A percentile compares a stretch with the other conserved stretches of the same genome.
These are phyloP conservation scores for Curvularia sp. DNA, from an alignment of 2,329 filamentous ascomycete genomes.

Conservation along the genomic window DNA sequence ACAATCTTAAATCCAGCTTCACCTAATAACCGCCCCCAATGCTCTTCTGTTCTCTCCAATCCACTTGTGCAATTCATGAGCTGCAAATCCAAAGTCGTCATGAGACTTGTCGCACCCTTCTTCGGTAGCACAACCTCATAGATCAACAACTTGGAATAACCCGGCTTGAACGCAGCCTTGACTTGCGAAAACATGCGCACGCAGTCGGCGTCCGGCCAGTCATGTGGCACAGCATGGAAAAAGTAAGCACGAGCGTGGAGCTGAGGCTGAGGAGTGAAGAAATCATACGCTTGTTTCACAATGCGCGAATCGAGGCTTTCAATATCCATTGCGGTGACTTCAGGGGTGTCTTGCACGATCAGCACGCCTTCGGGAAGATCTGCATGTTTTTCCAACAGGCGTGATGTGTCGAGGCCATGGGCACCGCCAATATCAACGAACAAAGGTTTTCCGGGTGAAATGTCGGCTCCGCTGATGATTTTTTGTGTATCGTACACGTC, in stretches of 20 bases:
- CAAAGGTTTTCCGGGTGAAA: neutral
- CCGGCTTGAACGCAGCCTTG: conserved; percentile 3
- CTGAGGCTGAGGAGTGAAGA: conserved; percentile 12
- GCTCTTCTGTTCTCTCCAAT: conserved; percentile 11
- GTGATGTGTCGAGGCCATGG: conserved; percentile 9
- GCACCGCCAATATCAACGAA: conserved; percentile 8
- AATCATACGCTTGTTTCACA: conserved; percentile 13
- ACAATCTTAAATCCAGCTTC: conserved; percentile 3
- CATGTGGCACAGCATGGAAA: conserved; percentile 6
- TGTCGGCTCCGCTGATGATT: conserved; percentile 2
- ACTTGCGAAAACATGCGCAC: conserved; percentile 10
- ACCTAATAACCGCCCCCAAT: conserved; percentile 3
- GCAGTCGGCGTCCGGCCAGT: conserved; percentile 10
- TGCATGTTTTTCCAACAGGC: conserved; percentile 3
- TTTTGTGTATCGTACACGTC: conserved; percentile 10
- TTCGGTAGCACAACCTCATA: conserved; percentile 13
- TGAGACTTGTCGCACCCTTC: conserved; percentile 7
- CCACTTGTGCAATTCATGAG: conserved; percentile 12
- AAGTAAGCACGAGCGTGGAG: conserved; percentile 9
- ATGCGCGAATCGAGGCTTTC: conserved; percentile 7
- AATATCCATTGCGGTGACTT: conserved; percentile 3
- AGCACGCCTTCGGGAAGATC: conserved; percentile 4
- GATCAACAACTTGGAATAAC: conserved; percentile 9
- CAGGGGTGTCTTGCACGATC: conserved; percentile 9
- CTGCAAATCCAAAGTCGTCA: conserved; percentile 13